These are phyloP conservation scores for Mycena filopes DNA, from an alignment of 768 basidiomycete genomes.

Conservation along the genomic window DNA sequence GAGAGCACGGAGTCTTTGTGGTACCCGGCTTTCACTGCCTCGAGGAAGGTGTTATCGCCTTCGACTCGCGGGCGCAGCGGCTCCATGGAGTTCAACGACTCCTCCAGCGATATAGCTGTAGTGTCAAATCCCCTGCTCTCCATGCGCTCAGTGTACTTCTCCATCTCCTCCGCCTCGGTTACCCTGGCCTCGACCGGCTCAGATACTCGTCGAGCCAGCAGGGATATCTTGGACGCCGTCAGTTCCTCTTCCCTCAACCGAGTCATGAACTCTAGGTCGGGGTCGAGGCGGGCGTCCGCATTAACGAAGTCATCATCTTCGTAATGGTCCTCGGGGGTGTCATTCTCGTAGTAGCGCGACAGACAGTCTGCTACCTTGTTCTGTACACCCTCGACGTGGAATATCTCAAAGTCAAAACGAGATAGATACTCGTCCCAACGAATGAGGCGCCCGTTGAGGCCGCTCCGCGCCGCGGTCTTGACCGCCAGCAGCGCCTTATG, in stretches of 20 bases:
- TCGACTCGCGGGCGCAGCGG: too few species aligned
- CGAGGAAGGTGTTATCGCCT: too few species aligned
- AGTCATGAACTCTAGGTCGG: background rate
- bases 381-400: too few species aligned
- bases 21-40: too few species aligned
- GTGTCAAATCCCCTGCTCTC: background rate
- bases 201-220: background rate
- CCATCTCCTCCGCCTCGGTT: background rate
- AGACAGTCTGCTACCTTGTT: too few species aligned
- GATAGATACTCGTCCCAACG: slow-evolving; percentile 5
- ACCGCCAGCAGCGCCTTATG: background rate
- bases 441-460: background rate
- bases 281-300: background rate
- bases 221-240: background rate
- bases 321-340: background rate
- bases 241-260: background rate
- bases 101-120: background rate
- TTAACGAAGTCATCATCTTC: background rate
- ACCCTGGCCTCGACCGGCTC: slow-evolving; percentile 1
- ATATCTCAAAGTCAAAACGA: background rate
- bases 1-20: too few species aligned
- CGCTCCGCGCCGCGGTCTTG: too few species aligned
- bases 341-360: too few species aligned
- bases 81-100: too few species aligned
- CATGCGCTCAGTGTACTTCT: background rate